These are phyloP conservation scores for Kwoniella bestiolae DNA, from an alignment of 768 basidiomycete species.

Conservation along the genomic window DNA sequence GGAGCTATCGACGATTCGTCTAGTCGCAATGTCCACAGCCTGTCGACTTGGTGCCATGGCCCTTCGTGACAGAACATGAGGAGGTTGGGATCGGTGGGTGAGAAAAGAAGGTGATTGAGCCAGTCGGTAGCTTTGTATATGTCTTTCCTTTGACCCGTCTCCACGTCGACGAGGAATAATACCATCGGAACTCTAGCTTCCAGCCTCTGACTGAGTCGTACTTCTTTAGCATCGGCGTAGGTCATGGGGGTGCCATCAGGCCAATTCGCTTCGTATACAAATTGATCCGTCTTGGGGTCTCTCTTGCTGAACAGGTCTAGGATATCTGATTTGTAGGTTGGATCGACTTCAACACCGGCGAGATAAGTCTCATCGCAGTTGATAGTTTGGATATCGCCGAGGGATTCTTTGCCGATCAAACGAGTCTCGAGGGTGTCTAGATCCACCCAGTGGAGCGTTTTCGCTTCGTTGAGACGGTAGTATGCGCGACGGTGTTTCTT, in stretches of 20 bases:
- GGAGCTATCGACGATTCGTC: conserved; percentile 2
- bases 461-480: conserved; percentile 16
- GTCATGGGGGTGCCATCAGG: conserved; percentile 35
- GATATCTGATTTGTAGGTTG: conserved; percentile 10
- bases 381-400: conserved; percentile 30
- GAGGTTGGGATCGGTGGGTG: conserved; percentile 27
- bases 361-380: conserved; percentile 35
- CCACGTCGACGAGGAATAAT: conserved; percentile 26
- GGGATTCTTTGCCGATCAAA: conserved; percentile 12
- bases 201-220: conserved; percentile 23
- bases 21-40: conserved; percentile 29
- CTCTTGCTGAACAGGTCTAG: conserved; percentile 12
- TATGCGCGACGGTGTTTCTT: conserved; percentile 18
- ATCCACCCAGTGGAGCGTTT: conserved; percentile 26
- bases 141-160: conserved; percentile 24
- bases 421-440: conserved; percentile 17
- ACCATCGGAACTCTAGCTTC: conserved; percentile 29
- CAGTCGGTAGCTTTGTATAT: conserved; percentile 32
- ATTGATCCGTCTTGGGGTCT: conserved; percentile 27
- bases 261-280: conserved; percentile 27
- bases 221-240: conserved; percentile 37
- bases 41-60: conserved; percentile 34
- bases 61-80: conserved; percentile 40
- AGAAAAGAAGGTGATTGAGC: conserved; percentile 37
- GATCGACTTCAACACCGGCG: conserved; percentile 21